Percentiles rank a stretch among this genome's conserved stretches.
Conservation (phyloP, 495 filamentous ascomycete genomes). For the Neurospora terricola region DNA sequence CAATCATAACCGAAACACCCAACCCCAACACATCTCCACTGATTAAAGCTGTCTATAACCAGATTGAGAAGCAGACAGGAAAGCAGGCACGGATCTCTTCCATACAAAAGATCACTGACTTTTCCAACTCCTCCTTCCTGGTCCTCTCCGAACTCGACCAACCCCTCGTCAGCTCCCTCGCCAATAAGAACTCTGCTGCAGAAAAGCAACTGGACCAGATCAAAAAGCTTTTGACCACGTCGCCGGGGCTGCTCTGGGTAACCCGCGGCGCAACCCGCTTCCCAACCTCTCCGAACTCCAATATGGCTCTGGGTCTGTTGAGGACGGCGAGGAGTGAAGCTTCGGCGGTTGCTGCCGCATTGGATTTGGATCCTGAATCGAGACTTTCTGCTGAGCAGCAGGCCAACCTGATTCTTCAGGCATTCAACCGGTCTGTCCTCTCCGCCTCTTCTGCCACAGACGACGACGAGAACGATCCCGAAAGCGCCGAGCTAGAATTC, state of each 20-base stretch:
- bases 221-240: conserved; percentile 26
- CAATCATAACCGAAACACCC: conserved; percentile 27
- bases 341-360: conserved; percentile 20
- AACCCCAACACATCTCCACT: conserved; percentile 28
- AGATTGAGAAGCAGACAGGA: conserved; percentile 25
- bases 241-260: conserved; percentile 30
- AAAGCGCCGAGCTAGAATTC: conserved; percentile 26
- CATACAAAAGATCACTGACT: conserved; percentile 16
- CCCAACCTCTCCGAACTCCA: conserved; percentile 22
- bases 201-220: conserved; percentile 23
- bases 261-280: conserved; percentile 30
- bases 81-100: conserved; percentile 15
- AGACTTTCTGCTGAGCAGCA: conserved; percentile 17
- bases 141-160: conserved; percentile 22
- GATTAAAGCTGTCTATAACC: conserved; percentile 18
- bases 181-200: neutral
- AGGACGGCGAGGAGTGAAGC: conserved; percentile 29
- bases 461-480: neutral
- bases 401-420: conserved; percentile 19
- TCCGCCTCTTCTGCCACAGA: neutral
- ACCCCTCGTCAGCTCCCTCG: conserved; percentile 18
- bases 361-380: conserved; percentile 25
- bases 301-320: conserved; percentile 29
- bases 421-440: conserved; percentile 16
- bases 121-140: conserved; percentile 17